Evolutionary conservation across 345 rosid genomes (phyloP).

Genomic region (Bruguiera gymnorhiza): DNA sequence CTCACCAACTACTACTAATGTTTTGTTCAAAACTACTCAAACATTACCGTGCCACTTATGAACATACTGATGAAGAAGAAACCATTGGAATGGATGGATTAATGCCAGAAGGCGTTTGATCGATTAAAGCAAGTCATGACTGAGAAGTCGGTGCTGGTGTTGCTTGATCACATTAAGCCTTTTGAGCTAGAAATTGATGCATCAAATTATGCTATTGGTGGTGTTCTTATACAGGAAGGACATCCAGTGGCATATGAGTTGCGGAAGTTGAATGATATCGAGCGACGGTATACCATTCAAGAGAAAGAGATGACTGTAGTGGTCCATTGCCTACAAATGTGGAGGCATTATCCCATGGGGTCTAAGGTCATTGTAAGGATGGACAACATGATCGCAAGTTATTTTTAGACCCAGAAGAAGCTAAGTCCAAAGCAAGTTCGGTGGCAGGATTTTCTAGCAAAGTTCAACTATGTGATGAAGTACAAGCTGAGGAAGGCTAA

Average conservation of each 20-base stretch:
- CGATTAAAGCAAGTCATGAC: not conserved
- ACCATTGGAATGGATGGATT: accelerated
- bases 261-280: not conserved
- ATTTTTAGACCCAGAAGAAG: not conserved
- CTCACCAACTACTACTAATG: not conserved
- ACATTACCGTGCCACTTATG: not conserved
- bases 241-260: too few species aligned
- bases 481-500: not conserved
- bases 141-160: not conserved
- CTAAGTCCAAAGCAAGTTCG: not conserved
- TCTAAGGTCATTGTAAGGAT: not conserved
- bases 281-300: not conserved
- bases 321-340: not conserved
- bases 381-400: not conserved
- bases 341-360: not conserved
- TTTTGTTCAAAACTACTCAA: not conserved
- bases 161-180: not conserved
- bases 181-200: not conserved
- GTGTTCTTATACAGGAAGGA: too few species aligned
- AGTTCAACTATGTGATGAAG: not conserved
- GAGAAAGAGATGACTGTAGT: not conserved
- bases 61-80: not conserved
- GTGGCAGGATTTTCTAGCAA: not conserved
- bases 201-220: too few species aligned
- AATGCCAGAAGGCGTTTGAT: not conserved